Base-by-base conservation (phyloP, 441 rosid genomes). In the Brassica balearica region DNA sequence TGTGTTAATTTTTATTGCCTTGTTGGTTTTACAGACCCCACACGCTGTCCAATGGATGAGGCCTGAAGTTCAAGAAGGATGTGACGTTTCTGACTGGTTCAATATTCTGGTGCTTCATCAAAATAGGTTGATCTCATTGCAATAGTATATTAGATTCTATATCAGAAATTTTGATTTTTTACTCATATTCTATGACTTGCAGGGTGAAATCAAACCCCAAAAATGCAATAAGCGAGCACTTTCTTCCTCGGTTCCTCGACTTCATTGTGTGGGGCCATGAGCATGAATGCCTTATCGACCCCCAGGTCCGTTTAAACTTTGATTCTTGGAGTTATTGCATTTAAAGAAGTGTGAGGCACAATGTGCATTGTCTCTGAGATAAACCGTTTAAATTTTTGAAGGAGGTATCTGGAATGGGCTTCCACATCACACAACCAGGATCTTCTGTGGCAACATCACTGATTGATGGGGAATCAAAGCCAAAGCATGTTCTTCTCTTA, bases 341-440 rank as follows among this genome's bases (percentile, higher is more conserved):
- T 67, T 61, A 36, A 27, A 60, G 60, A 60, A 75, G 53, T 11
- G 15, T 29, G 75, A 65, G 58, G 17, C 70, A 71, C 51, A 48
- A 12, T 34, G 20, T 75, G 36, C 43, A n/a, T 65, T 71, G 69
- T 23, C 65, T 4, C 65, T 76, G 71, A 76, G 55, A 72, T 65
- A 76, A 80, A 85, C 38, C 71, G 15, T 82, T 85, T 85, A 81
- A 77, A 83, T 67, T 83, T 68, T 81, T 76, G 72, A 84, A 95
- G 99, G 99, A 96, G 86, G 95, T 96, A 79, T 85, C 93, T n/a
- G 99, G 99, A 69, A 93, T 96, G 99, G 99, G 99, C 73, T 96
- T 96, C 82, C 98, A 96, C 86, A 86, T 96, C 74, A 93, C 97
- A 17, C 99, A 93, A 85, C 97, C 99, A 15, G 98, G 99, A 73